Percentiles rank a stretch among this genome's conserved stretches.
These are phyloP conservation scores for Myrmaecium sp. DNA, from an alignment of 2,329 filamentous ascomycete genomes.

Conservation along the genomic window DNA sequence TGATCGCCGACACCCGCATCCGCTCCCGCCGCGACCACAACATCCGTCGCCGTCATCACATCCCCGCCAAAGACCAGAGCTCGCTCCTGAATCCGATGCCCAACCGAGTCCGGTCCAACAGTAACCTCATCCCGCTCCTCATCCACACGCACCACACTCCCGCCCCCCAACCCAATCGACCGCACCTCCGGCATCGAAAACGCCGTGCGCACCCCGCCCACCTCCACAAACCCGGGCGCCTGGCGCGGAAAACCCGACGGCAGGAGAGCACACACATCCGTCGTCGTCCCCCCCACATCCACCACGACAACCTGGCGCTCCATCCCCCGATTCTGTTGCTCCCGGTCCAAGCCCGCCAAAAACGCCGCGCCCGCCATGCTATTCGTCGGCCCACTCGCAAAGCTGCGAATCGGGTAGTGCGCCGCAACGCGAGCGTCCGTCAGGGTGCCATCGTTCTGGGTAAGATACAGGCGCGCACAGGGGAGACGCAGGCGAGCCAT, in stretches of 20 bases:
- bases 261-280: conserved; percentile 42
- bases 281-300: conserved; percentile 50
- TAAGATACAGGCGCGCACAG: conserved; percentile 36
- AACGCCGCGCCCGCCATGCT: conserved; percentile 37
- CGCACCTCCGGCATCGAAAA: conserved; percentile 30
- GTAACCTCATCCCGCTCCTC: conserved; percentile 16
- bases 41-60: conserved; percentile 36
- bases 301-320: conserved; percentile 29
- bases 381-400: conserved; percentile 47
- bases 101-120: conserved; percentile 42
- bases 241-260: conserved; percentile 45
- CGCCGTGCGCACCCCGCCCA: conserved; percentile 41
- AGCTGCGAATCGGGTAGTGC: conserved; percentile 41
- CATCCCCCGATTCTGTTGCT: background rate
- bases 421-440: conserved; percentile 37
- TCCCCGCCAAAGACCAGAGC: conserved; percentile 37
- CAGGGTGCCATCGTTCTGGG: conserved; percentile 48
- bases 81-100: conserved; percentile 31
- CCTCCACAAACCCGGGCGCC: conserved; percentile 41
- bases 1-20: conserved; percentile 11
- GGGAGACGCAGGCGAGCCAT: conserved; percentile 35
- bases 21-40: conserved; percentile 22
- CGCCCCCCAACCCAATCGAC: conserved; percentile 40
- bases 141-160: conserved; percentile 20
- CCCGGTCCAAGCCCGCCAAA: conserved; percentile 23